Evolutionary conservation across 495 filamentous ascomycete species (phyloP).

Genomic region (Pseudoneurospora amorphoporcata): DNA sequence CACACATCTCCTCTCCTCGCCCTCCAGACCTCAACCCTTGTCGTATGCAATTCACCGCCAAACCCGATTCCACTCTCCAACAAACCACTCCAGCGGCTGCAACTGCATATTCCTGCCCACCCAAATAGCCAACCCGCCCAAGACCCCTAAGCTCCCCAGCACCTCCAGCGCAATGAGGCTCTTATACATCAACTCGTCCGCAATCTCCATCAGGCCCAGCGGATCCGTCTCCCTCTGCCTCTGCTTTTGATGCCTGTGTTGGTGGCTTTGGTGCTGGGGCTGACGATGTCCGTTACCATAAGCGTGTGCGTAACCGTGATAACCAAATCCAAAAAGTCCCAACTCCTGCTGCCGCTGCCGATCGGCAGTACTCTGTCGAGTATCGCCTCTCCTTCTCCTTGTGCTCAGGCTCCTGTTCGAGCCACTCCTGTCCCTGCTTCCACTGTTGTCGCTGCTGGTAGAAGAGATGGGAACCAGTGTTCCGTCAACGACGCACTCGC

Average conservation of each 20-base stretch:
- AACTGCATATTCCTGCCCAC: conserved; percentile 23
- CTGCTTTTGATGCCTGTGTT: conserved; percentile 13
- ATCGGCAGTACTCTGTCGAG: not conserved
- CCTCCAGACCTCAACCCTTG: not conserved
- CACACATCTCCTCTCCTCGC: not conserved
- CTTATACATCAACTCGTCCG: conserved; percentile 53
- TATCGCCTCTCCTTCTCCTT: not conserved
- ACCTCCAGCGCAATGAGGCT: conserved; percentile 68
- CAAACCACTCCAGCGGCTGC: conserved; percentile 14
- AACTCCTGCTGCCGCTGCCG: conserved; percentile 4
- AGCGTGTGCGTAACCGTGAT: not conserved
- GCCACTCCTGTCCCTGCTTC: not conserved
- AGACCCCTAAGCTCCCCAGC: conserved; percentile 60
- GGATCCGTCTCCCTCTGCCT: conserved; percentile 51
- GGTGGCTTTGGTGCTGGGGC: not conserved
- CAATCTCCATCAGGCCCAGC: conserved; percentile 60
- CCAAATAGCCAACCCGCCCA: conserved; percentile 67
- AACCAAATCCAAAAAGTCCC: not conserved
- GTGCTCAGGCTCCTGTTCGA: not conserved
- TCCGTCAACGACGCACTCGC: conserved; percentile 65
- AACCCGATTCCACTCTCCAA: conserved; percentile 21
- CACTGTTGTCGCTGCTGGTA: conserved; percentile 3
- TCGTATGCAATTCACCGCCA: conserved; percentile 8
- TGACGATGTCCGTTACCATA: not conserved
- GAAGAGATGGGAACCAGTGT: conserved; percentile 41